phyloP scores from a whole-genome alignment of 2,329 filamentous ascomycete species.

The Ophiocordyceps sinensis region DNA sequence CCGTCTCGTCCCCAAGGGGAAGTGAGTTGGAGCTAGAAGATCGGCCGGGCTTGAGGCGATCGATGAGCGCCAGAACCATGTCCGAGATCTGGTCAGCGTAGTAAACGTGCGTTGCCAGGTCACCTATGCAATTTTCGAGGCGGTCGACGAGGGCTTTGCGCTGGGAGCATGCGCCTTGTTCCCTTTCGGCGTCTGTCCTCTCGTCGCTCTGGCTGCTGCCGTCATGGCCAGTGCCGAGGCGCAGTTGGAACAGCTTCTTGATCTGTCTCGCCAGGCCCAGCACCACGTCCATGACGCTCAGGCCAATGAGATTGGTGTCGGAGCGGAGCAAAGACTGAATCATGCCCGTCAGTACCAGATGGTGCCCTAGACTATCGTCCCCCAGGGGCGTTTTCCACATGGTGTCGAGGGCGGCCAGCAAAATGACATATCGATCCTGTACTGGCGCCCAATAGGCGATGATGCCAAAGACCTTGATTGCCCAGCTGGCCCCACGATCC shows the following conservation, averaged over 20 bases:
- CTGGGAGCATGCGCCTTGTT: slow-evolving; percentile 24
- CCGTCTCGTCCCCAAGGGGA: slow-evolving; percentile 31
- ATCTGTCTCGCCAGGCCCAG: slow-evolving; percentile 75
- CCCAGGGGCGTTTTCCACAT: slow-evolving; percentile 53
- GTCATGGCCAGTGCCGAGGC: slow-evolving; percentile 19
- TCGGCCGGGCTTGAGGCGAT: slow-evolving; percentile 55
- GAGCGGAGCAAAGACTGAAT: slow-evolving; percentile 74
- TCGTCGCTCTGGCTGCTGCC: slow-evolving; percentile 18
- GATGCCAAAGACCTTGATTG: slow-evolving; percentile 65
- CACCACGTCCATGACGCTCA: slow-evolving; percentile 92
- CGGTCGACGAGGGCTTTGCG: slow-evolving; percentile 52
- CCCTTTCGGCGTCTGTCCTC: slow-evolving; percentile 16
- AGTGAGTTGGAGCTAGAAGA: slow-evolving; percentile 28
- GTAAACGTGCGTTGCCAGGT: slow-evolving; percentile 87
- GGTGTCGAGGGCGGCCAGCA: slow-evolving; percentile 67
- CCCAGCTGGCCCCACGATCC: slow-evolving; percentile 51
- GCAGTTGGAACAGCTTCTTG: slow-evolving; percentile 58
- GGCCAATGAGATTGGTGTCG: slow-evolving; percentile 81
- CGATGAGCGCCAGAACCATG: slow-evolving; percentile 73
- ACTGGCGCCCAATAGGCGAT: slow-evolving; percentile 82
- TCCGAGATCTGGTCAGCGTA: slow-evolving; percentile 93
- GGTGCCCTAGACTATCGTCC: slow-evolving; percentile 57
- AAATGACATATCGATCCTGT: slow-evolving; percentile 83
- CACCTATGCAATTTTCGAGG: slow-evolving; percentile 74
- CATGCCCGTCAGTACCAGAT: slow-evolving; percentile 62